Evolutionary conservation across 2,329 filamentous ascomycete species (phyloP).

Genomic region (Plectosphaerella sp.): DNA sequence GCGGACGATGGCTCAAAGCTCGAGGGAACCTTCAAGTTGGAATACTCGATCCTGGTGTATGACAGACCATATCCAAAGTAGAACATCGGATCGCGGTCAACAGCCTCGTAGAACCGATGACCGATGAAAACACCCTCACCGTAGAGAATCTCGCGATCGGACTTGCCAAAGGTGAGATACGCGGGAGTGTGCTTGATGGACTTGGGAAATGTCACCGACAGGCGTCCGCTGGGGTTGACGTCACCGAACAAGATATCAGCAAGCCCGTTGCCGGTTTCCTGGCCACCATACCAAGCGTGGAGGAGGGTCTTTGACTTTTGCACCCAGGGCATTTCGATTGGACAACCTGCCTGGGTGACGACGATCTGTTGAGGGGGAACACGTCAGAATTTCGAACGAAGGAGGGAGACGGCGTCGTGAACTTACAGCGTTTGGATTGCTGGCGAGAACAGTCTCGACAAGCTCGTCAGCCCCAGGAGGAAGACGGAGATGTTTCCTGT

Average conservation of each 20-base stretch:
- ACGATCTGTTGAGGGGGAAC: slow-evolving; percentile 35
- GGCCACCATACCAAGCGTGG: slow-evolving; percentile 84
- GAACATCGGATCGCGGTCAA: slow-evolving; percentile 62
- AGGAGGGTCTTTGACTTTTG: slow-evolving; percentile 53
- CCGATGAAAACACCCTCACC: slow-evolving; percentile 76
- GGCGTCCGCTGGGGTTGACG: slow-evolving; percentile 69
- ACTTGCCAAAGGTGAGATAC: slow-evolving; percentile 68
- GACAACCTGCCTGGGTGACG: slow-evolving; percentile 74
- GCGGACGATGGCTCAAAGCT: slow-evolving; percentile 3
- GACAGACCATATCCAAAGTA: slow-evolving; percentile 77
- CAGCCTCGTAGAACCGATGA: slow-evolving; percentile 75
- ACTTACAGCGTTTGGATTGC: slow-evolving; percentile 60
- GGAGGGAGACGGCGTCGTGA: not conserved
- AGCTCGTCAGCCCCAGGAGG: slow-evolving; percentile 58
- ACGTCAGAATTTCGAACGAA: not conserved
- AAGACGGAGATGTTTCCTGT: slow-evolving; percentile 65
- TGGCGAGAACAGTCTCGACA: slow-evolving; percentile 59
- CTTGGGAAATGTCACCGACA: slow-evolving; percentile 69
- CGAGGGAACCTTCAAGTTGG: slow-evolving; percentile 42
- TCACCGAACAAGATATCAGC: slow-evolving; percentile 74
- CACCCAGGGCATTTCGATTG: slow-evolving; percentile 68
- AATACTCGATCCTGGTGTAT: slow-evolving; percentile 65
- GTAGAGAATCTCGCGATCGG: slow-evolving; percentile 69
- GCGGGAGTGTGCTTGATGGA: slow-evolving; percentile 69
- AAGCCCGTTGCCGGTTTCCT: slow-evolving; percentile 78